A percentile compares a stretch with the other conserved stretches of the same genome.
These are phyloP conservation scores for Cladosporium phlei DNA, from an alignment of 2,329 filamentous ascomycete genomes.

Conservation along the genomic window DNA sequence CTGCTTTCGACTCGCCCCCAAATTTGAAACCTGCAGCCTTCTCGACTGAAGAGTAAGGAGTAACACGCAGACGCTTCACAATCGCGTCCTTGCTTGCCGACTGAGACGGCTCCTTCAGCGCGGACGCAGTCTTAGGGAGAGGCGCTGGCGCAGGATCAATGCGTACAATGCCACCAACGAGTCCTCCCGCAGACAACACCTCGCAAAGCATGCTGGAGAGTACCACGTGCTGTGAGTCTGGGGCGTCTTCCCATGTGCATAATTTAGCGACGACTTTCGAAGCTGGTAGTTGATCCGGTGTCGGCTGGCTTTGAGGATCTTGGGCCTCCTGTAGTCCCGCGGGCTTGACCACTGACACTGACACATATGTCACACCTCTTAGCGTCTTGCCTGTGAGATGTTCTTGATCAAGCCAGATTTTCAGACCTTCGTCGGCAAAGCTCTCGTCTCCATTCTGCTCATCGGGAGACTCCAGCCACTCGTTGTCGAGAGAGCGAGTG, in stretches of 20 bases:
- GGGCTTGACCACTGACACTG: slow-evolving; percentile 82
- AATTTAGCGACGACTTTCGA: slow-evolving; percentile 72
- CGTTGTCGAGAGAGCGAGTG: slow-evolving; percentile 62
- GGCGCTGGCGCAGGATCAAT: slow-evolving; percentile 76
- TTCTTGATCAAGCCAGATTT: slow-evolving; percentile 81
- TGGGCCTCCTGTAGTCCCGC: slow-evolving; percentile 67
- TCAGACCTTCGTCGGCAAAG: slow-evolving; percentile 56
- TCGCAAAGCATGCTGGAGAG: slow-evolving; percentile 74
- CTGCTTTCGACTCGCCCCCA: slow-evolving; percentile 78
- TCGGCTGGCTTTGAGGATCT: slow-evolving; percentile 66
- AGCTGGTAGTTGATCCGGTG: slow-evolving; percentile 53
- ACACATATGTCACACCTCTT: slow-evolving; percentile 69
- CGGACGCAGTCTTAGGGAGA: slow-evolving; percentile 57
- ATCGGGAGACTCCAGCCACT: slow-evolving; percentile 62
- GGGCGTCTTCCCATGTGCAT: slow-evolving; percentile 76
- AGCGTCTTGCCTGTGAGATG: slow-evolving; percentile 66
- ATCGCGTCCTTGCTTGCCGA: slow-evolving; percentile 39
- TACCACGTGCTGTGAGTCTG: slow-evolving; percentile 72
- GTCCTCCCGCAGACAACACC: slow-evolving; percentile 63
- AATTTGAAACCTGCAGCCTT: slow-evolving; percentile 67
- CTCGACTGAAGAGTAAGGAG: slow-evolving; percentile 64
- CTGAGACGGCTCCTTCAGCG: slow-evolving; percentile 35
- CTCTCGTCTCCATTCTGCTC: slow-evolving; percentile 44
- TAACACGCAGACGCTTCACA: slow-evolving; percentile 69
- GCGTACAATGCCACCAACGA: slow-evolving; percentile 82